Base-by-base conservation (phyloP, 2,329 filamentous ascomycete species). In the Epicoccum nigrum region DNA sequence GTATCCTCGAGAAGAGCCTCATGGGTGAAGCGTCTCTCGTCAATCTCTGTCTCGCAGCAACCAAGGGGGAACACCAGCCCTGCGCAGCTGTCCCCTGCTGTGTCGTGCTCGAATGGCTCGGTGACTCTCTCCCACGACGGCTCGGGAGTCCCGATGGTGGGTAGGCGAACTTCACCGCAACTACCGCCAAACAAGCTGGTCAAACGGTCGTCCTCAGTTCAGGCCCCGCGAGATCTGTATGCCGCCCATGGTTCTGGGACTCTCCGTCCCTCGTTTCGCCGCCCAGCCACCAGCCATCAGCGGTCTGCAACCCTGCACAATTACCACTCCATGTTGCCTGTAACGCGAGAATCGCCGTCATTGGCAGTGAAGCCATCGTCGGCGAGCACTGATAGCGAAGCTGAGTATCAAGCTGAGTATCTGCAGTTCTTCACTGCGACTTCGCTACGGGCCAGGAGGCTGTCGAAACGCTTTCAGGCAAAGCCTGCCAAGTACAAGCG, bases 231-330 rank as follows among this genome's bases (percentile, higher is more conserved):
- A 55, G 69, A 77, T 39, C 30, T 31, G 15, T 74, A 79, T 5
- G 65, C 74, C 11, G 67, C 76, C 34, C 79, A 77, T 51, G 77
- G 80, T 56, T 79, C 85, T 25, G 83, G 76, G 58, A 82, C 85
- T 39, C 83, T 87, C 63, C 77, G 88, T 55, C 82, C 85, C 2
- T 85, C 83, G 17, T 80, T 92, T 52, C 84, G 87, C 51, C 80
- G 89, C 62, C 89, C 89, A 44, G 88, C 88, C 37, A 92, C 89
- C 15, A 92, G 89, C 70, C 88, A 92, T 66, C 88, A 92, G 69
- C 81, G 89, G 62, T 88, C 87, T 37, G 85, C 84, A 27, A 90
- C 87, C 1, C 75, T 90, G 21, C 84, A 89, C 60, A 81, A 85
- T 54, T 76, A 73, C 32, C 69, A 72, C 31, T 72, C 61, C 15